phyloP scores from a whole-genome alignment of 1,139 yeast genomes.

The Blastobotrys elegans region DNA sequence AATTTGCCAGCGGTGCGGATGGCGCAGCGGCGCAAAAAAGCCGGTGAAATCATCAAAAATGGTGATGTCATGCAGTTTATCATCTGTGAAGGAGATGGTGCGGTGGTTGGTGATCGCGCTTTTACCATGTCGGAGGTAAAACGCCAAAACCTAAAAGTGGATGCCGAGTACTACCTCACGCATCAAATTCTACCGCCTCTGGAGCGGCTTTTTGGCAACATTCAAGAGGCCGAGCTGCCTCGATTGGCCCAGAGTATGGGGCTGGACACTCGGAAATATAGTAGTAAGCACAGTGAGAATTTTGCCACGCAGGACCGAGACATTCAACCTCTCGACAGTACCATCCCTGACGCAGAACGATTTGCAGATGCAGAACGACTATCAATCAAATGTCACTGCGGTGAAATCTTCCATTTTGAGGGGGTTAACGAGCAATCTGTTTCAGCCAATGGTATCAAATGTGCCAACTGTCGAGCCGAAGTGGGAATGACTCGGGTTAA shows the following conservation, averaged over 20 bases:
- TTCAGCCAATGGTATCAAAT: conserved; percentile 65
- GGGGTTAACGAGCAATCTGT: conserved; percentile 53
- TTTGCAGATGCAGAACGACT: conserved; percentile 62
- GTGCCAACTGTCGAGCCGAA: conserved; percentile 52
- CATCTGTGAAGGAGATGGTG: conserved; percentile 44
- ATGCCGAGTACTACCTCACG: conserved; percentile 72
- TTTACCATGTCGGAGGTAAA: conserved; percentile 70
- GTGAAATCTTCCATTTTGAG: conserved; percentile 56
- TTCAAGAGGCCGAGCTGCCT: conserved; percentile 81
- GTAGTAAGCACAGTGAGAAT: conserved; percentile 18
- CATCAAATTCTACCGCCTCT: conserved; percentile 90
- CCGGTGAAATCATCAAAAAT: conserved; percentile 81
- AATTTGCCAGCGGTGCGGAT: conserved; percentile 95
- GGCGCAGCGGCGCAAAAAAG: conserved; percentile 70
- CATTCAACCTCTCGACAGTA: conserved; percentile 73
- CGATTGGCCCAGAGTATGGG: conserved; percentile 76
- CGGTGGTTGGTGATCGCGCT: conserved; percentile 63
- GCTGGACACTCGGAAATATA: conserved; percentile 58
- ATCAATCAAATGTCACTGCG: conserved; percentile 60
- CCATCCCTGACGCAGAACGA: conserved; percentile 75
- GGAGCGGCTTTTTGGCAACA: conserved; percentile 76
- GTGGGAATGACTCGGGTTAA: conserved; percentile 54
- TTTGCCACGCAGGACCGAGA: conserved; percentile 36
- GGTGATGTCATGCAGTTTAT: conserved; percentile 90
- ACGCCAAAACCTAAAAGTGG: conserved; percentile 55